Evolutionary conservation across 306 rosid species (phyloP).

Genomic region (Corylus heterophylla): DNA sequence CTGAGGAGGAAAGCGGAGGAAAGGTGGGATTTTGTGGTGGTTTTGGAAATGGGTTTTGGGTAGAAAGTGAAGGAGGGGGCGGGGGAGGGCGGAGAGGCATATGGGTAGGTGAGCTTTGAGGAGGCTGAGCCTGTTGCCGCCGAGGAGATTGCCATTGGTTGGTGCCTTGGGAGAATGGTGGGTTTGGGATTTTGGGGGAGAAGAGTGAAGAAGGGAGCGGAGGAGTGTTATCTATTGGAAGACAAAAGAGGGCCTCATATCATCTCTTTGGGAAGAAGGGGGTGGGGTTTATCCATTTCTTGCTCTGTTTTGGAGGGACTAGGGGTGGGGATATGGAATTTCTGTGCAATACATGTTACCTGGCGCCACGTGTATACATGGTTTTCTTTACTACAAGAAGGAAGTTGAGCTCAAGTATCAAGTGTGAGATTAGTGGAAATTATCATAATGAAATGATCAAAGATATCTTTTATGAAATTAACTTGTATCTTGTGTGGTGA

Average conservation of each 20-base stretch:
- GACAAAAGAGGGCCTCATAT: slow-evolving; percentile 42
- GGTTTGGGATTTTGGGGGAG: neutral
- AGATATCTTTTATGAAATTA: too few species aligned
- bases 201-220: neutral
- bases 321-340: slow-evolving; percentile 1
- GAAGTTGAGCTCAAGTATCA: too few species aligned
- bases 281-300: slow-evolving; percentile 44
- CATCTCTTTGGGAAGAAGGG: too few species aligned
- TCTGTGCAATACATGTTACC: slow-evolving; percentile 11
- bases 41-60: slow-evolving; percentile 37
- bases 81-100: slow-evolving; percentile 28
- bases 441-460: too few species aligned
- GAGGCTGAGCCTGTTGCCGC: slow-evolving; percentile 44
- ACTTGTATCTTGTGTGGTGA: too few species aligned
- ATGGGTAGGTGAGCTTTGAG: slow-evolving; percentile 44
- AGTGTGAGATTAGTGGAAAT: too few species aligned
- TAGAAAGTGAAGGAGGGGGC: slow-evolving; percentile 23
- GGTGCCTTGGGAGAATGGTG: neutral
- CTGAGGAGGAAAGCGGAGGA: slow-evolving; percentile 66
- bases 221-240: slow-evolving; percentile 40
- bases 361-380: slow-evolving; percentile 22
- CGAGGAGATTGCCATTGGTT: slow-evolving; percentile 55
- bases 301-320: slow-evolving; percentile 26
- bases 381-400: too few species aligned
- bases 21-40: slow-evolving; percentile 34